Percentiles rank a stretch among this genome's conserved stretches.
These are phyloP conservation scores for Stachybotrys chartarum DNA, from an alignment of 2,329 filamentous ascomycete species.

Conservation along the genomic window DNA sequence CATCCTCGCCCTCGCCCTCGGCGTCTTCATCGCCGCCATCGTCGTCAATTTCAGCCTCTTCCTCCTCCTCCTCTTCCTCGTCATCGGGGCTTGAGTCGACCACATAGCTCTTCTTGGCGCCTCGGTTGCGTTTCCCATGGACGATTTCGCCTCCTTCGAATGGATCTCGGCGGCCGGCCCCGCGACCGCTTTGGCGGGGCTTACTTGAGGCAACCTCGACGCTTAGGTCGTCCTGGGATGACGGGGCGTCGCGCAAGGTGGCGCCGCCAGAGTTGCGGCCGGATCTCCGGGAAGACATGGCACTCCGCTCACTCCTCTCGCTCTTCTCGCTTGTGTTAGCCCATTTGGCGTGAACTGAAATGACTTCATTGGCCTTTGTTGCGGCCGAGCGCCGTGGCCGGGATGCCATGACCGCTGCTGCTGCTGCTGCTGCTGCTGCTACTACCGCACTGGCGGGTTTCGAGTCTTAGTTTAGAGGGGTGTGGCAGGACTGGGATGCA, in stretches of 20 bases:
- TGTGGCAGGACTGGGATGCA: not conserved
- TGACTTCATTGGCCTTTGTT: constrained; percentile 33
- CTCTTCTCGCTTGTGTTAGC: constrained; percentile 30
- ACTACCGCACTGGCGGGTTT: constrained; percentile 13
- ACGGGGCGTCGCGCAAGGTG: constrained; percentile 36
- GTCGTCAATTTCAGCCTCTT: constrained; percentile 27
- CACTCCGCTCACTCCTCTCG: constrained; percentile 23
- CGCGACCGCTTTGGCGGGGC: constrained; percentile 42
- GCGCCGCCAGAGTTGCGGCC: constrained; percentile 36
- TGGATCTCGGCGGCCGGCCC: constrained; percentile 26
- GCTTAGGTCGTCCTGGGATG: constrained; percentile 42
- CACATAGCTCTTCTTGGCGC: constrained; percentile 52
- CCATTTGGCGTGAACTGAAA: constrained; percentile 33
- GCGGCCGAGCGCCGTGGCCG: constrained; percentile 40
- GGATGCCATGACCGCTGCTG: constrained; percentile 30
- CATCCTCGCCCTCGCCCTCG: constrained; percentile 28
- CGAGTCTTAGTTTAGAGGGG: not conserved
- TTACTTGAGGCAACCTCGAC: constrained; percentile 46
- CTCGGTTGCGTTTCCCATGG: constrained; percentile 44
- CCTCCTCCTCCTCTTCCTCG: constrained; percentile 32
- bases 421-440: constrained; percentile 1
- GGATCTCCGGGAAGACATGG: constrained; percentile 46
- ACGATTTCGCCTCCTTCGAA: constrained; percentile 41
- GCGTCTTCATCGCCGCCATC: constrained; percentile 32
- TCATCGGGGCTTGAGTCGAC: constrained; percentile 48